phyloP scores from a whole-genome alignment of 345 rosid species.

The Aegle marmelos region DNA sequence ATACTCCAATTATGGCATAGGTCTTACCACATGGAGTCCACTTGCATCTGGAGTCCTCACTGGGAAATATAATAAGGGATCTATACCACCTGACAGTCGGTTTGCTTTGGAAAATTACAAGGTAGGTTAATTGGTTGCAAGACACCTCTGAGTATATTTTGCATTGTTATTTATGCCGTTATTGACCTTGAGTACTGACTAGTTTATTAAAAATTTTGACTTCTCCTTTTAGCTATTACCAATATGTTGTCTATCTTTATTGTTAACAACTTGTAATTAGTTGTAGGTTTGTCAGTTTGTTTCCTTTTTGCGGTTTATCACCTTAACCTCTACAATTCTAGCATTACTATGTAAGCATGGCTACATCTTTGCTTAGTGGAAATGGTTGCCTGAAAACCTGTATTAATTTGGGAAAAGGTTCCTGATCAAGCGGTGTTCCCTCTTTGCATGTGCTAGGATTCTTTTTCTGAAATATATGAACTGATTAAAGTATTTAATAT shows the following conservation, averaged over 20 bases:
- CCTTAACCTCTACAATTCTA: not conserved
- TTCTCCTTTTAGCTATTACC: not conserved
- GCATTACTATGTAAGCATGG: not conserved
- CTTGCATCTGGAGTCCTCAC: conserved; percentile 98
- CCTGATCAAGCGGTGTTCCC: not conserved
- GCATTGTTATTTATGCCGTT: not conserved
- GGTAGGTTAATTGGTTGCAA: conserved; percentile 29
- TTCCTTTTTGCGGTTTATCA: not conserved
- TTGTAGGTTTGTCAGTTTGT: not conserved
- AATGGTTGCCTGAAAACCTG: not conserved
- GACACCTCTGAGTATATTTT: not conserved
- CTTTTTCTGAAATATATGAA: not conserved
- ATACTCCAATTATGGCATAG: conserved; percentile 80
- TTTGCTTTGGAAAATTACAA: conserved; percentile 96
- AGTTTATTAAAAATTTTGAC: not conserved
- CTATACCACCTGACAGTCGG: conserved; percentile 82
- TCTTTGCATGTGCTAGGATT: not conserved
- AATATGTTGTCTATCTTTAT: not conserved
- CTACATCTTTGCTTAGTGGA: not conserved
- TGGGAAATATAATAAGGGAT: conserved; percentile 91
- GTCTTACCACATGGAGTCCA: conserved; percentile 99
- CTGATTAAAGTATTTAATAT: not conserved
- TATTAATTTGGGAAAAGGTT: not conserved
- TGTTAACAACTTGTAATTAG: not conserved
- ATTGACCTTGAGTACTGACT: not conserved